Evolutionary conservation across 306 rosid genomes (phyloP).

Genomic region (Arachis stenosperma): DNA sequence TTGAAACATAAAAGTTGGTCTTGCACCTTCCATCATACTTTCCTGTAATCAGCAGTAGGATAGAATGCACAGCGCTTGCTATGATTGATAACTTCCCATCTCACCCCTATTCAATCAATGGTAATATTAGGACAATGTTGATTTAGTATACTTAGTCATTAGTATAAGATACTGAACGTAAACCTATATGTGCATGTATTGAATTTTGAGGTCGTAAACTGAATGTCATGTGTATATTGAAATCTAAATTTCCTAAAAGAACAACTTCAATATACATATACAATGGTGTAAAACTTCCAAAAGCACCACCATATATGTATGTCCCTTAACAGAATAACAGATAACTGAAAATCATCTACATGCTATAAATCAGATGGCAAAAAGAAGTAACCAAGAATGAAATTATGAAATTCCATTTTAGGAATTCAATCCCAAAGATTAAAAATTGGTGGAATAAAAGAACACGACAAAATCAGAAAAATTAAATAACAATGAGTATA

Average conservation of each 20-base stretch:
- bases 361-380: background rate
- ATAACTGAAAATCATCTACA: background rate
- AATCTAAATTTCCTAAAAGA: background rate
- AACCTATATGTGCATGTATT: background rate
- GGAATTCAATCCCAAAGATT: background rate
- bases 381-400: conserved; percentile 5
- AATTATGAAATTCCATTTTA: background rate
- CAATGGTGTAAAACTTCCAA: background rate
- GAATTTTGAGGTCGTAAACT: background rate
- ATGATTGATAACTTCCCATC: conserved; percentile 29
- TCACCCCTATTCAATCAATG: conserved; percentile 45
- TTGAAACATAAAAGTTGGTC: conserved; percentile 40
- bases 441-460: background rate
- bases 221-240: background rate
- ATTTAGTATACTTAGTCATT: background rate
- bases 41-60: conserved; percentile 31
- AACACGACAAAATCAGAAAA: conserved; percentile 6
- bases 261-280: background rate
- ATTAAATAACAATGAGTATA: background rate
- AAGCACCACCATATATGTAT: background rate
- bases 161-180: conserved; percentile 7
- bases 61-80: conserved; percentile 23
- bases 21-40: conserved; percentile 63
- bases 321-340: background rate
- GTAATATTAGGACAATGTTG: conserved; percentile 20